Evolutionary conservation across 768 basidiomycete genomes (phyloP).

Genomic region (Macrolepiota albuminosa): DNA sequence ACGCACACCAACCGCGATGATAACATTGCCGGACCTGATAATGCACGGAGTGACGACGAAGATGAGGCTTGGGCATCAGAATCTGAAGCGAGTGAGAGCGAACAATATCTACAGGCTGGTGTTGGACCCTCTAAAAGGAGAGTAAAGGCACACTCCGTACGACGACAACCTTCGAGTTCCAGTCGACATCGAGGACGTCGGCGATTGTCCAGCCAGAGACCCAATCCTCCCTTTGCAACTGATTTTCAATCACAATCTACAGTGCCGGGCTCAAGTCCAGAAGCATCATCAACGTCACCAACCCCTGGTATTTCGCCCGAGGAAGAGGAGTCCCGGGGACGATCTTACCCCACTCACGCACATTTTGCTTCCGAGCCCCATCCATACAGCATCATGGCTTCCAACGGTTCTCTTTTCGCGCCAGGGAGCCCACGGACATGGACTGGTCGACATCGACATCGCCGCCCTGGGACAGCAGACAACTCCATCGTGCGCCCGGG

Average conservation of each 20-base stretch:
- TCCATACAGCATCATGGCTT: not conserved
- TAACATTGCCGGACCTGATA: slow-evolving; percentile 6
- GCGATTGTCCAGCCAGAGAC: slow-evolving; percentile 13
- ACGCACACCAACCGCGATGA: slow-evolving; percentile 12
- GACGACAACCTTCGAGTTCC: slow-evolving; percentile 8
- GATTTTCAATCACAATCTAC: not conserved
- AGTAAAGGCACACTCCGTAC: slow-evolving; percentile 5
- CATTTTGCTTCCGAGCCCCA: not conserved
- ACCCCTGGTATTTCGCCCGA: slow-evolving; percentile 8
- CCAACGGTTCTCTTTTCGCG: not conserved
- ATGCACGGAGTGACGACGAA: slow-evolving; percentile 34
- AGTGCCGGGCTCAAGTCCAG: not conserved
- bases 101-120: not conserved
- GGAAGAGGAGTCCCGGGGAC: slow-evolving; percentile 9
- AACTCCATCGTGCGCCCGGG: slow-evolving; percentile 15
- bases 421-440: not conserved
- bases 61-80: slow-evolving; percentile 70
- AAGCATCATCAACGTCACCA: not conserved
- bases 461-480: slow-evolving; percentile 11
- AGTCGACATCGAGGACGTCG: slow-evolving; percentile 6
- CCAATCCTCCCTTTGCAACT: slow-evolving; percentile 3
- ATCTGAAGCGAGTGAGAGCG: slow-evolving; percentile 42
- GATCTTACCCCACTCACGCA: not conserved
- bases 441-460: slow-evolving; percentile 1
- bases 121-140: slow-evolving; percentile 6